Base-by-base conservation (phyloP, 1,139 yeast species). In the Blastobotrys apis region DNA sequence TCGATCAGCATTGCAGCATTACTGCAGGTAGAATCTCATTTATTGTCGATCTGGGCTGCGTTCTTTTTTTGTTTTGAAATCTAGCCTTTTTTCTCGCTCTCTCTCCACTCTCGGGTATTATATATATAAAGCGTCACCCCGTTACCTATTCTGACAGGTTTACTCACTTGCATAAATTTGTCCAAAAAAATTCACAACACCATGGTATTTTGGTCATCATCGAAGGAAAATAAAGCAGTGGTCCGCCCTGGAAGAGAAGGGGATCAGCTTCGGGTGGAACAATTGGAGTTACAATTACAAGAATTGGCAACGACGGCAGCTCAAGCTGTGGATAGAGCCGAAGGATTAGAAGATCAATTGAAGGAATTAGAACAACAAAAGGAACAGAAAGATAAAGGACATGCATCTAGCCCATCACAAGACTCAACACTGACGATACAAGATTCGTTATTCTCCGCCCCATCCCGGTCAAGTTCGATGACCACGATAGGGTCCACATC, bases 301-400 rank as follows among this genome's bases (percentile, higher is more conserved):
- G 48, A 53, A 19, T 52, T 63, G 39, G 58, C 66, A 2, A 50
- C 50, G 37, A 61, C 65, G 0, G 66, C 66, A 1, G 62, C 66
- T 1, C 54, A 56, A 13, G 67, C 67, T 16, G 59, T 63, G 17
- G 67, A 63, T 48, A 44, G 64, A 21, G 66, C 64, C 2, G 52
- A 60, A 13, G 53, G 50, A 27, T 55, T 63, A 12, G 67, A 63
- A 60, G 41, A 52, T 62, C 39, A 41, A 33, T 29, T 41, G 19
- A 13, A 2, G 17, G 21, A 34, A 8, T 13, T 33, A 3, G 20
- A 21, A 19, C 29, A 34, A 33, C n/a, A n/a, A n/a, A n/a, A n/a
- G n/a, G 39, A 40, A 40, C 43, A 30, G 10, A 34, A 33, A 10
- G 39, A 29, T 22, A 29, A 34, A 4, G 21, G 31, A 21, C 38